phyloP scores from a whole-genome alignment of 169 alveolate species.

The Eimeria acervulina region DNA sequence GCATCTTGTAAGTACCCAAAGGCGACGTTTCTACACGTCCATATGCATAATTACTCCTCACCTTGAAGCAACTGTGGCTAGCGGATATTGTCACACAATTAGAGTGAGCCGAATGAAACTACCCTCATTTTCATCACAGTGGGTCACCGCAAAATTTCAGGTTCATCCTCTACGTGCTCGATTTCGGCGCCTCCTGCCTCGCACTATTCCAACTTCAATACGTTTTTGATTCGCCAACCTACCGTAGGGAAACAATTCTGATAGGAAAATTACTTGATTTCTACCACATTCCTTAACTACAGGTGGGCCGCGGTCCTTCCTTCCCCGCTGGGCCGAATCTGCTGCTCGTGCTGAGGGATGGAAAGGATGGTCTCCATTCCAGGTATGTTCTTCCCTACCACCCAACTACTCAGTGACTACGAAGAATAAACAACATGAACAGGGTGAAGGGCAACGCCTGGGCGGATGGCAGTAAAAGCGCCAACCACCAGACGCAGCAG shows the following conservation, averaged over 20 bases:
- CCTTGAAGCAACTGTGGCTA: conserved; percentile 78
- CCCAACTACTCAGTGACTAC: not conserved
- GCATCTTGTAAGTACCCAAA: conserved; percentile 33
- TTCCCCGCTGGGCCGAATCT: conserved; percentile 81
- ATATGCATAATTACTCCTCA: not conserved
- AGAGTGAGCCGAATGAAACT: conserved; percentile 60
- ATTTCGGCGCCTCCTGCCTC: conserved; percentile 73
- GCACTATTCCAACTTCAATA: conserved; percentile 73
- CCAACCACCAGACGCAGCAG: not conserved
- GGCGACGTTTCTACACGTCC: too few relatives aligned
- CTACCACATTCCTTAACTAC: not conserved
- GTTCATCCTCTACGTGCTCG: conserved; percentile 76
- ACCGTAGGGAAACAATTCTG: conserved; percentile 19
- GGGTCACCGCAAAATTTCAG: not conserved
- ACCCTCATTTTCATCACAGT: not conserved
- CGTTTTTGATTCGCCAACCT: conserved; percentile 81
- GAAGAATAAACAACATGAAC: not conserved
- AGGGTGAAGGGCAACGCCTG: conserved; percentile 79
- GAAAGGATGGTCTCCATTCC: conserved; percentile 76
- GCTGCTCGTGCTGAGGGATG: conserved; percentile 75
- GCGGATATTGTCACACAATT: conserved; percentile 78
- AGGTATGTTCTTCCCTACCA: not conserved
- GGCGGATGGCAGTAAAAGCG: conserved; percentile 64
- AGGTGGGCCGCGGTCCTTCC: conserved; percentile 84
- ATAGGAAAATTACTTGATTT: not conserved